These are phyloP conservation scores for Carex pumila DNA, from an alignment of 176 grass and related monocot species.

Conservation along the genomic window DNA sequence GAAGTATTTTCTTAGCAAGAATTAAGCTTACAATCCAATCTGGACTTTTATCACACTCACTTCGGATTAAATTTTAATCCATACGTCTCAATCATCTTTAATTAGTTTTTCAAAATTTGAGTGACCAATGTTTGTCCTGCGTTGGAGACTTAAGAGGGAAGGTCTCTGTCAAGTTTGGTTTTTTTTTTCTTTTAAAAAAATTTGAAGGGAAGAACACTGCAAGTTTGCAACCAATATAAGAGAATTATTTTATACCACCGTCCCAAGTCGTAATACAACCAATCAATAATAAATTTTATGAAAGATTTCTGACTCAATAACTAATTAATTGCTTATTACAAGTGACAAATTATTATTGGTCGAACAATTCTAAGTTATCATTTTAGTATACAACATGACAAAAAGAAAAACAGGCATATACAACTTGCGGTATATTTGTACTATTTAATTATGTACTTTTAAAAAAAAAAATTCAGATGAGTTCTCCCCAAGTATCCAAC, in stretches of 20 bases:
- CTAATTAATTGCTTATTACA: neutral
- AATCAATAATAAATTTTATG: neutral
- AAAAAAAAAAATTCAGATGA: neutral
- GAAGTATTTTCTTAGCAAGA: too few relatives aligned
- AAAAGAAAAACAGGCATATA: neutral
- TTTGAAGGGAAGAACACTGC: too few relatives aligned
- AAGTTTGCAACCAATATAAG: too few relatives aligned
- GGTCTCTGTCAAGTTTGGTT: too few relatives aligned
- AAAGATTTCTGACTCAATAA: neutral
- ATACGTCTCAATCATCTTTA: too few relatives aligned
- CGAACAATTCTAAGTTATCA: neutral
- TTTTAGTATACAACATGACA: neutral
- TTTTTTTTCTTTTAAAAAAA: too few relatives aligned
- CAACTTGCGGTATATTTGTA: neutral
- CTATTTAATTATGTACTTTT: neutral
- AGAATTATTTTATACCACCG: neutral
- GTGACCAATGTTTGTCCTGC: neutral
- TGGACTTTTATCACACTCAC: too few relatives aligned
- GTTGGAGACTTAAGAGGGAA: too few relatives aligned
- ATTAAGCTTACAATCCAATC: too few relatives aligned
- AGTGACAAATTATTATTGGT: neutral
- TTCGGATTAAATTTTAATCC: too few relatives aligned
- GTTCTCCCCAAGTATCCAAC: neutral
- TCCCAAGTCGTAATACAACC: neutral
- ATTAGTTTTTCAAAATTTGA: neutral